A percentile compares a stretch with the other conserved stretches of the same genome.
phyloP scores from a whole-genome alignment of 1,139 yeast species.

The Debaryomyces nepalensis region DNA sequence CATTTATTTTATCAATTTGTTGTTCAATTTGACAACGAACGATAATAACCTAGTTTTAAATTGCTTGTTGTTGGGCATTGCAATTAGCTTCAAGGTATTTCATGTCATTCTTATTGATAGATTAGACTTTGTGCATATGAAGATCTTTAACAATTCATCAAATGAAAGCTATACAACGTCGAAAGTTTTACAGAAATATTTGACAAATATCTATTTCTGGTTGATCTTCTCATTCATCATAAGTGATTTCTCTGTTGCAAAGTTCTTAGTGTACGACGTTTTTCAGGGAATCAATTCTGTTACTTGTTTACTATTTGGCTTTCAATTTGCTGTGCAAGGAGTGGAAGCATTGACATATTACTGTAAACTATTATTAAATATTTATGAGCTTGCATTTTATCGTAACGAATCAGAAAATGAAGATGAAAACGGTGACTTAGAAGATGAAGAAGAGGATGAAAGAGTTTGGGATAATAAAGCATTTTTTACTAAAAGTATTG shows the following conservation, averaged over 20 bases:
- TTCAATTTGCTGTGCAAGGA: conserved; percentile 72
- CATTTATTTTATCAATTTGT: conserved; percentile 56
- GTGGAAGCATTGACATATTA: conserved; percentile 56
- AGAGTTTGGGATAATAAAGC: conserved; percentile 73
- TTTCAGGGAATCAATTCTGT: conserved; percentile 55
- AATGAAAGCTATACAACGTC: conserved; percentile 35
- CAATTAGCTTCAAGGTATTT: conserved; percentile 65
- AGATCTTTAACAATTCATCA: conserved; percentile 33
- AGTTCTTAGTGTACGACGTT: conserved; percentile 62
- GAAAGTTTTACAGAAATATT: conserved; percentile 29
- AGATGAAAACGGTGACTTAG: conserved; percentile 17
- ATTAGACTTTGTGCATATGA: conserved; percentile 55
- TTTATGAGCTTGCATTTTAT: conserved; percentile 56
- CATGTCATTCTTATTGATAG: conserved; percentile 76
- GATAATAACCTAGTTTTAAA: conserved; percentile 59
- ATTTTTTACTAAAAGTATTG: conserved; percentile 60
- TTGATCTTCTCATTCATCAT: conserved; percentile 45
- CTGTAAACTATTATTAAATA: conserved; percentile 56
- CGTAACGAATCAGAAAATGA: conserved; percentile 18
- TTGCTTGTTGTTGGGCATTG: conserved; percentile 44
- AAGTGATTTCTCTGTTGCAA: conserved; percentile 58
- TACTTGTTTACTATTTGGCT: conserved; percentile 67
- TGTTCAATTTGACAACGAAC: conserved; percentile 66
- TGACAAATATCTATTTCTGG: conserved; percentile 29
- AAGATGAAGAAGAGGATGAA: conserved; percentile 56